Conservation (phyloP, 1,284 basidiomycete species). For the Pascua guehoae region DNA sequence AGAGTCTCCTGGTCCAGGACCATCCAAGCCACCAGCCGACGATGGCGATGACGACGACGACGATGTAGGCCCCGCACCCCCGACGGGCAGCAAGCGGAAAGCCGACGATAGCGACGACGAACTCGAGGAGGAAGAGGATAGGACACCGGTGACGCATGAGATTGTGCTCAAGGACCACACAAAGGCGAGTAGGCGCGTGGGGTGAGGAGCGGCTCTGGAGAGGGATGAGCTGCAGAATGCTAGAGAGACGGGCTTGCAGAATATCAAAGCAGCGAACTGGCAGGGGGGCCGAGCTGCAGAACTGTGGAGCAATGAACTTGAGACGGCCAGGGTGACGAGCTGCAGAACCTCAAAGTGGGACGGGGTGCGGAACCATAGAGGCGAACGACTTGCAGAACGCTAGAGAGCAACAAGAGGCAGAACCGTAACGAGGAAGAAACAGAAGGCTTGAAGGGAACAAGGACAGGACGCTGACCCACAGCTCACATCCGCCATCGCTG, state of each 20-base stretch:
- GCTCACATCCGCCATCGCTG: constrained; percentile 82
- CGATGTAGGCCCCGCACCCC: constrained; percentile 34
- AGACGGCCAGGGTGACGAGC: no score
- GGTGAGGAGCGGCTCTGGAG: background rate
- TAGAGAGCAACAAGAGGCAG: background rate
- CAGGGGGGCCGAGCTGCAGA: no score
- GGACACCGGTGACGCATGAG: constrained; percentile 62
- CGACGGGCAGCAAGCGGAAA: constrained; percentile 32
- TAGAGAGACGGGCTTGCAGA: no score
- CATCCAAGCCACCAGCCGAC: background rate
- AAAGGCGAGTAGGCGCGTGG: constrained; percentile 54
- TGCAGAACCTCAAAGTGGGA: no score
- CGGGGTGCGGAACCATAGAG: no score
- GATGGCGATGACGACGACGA: constrained; percentile 19
- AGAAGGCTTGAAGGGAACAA: no score
- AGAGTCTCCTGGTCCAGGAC: background rate
- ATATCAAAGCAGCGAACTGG: no score
- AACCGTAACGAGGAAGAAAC: background rate
- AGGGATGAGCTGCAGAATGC: no score
- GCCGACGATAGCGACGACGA: constrained; percentile 23
- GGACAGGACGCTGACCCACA: constrained; percentile 29
- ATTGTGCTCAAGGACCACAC: constrained; percentile 86
- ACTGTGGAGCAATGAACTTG: no score
- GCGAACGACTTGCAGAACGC: no score
- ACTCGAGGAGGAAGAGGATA: constrained; percentile 41